Conservation (phyloP, 306 rosid genomes). For the Betula pendula region DNA sequence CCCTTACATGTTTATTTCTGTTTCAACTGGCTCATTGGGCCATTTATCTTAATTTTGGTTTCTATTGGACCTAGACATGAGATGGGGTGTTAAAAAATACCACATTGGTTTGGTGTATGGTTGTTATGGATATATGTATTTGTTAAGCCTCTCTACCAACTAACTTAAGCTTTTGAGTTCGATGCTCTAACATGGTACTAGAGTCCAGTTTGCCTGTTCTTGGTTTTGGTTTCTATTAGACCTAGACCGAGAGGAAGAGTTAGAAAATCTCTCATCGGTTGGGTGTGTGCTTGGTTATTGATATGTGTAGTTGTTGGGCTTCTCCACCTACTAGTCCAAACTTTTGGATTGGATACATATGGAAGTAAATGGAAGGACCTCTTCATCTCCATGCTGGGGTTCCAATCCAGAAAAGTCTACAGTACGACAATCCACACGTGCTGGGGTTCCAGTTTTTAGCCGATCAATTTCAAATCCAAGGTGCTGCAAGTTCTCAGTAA, state of each 20-base stretch:
- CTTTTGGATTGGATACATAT: conserved; percentile 29
- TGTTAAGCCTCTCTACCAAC: background rate
- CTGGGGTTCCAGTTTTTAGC: conserved; percentile 96
- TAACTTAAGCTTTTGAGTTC: background rate
- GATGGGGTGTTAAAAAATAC: background rate
- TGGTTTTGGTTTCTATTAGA: too few species aligned
- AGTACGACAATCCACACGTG: conserved; percentile 86
- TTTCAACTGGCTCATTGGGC: background rate
- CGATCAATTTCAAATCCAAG: conserved; percentile 92
- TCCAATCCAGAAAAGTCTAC: conserved; percentile 81
- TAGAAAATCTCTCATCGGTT: background rate
- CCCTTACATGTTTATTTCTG: background rate
- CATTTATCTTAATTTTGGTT: background rate
- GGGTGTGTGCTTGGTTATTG: background rate
- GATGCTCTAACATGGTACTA: background rate
- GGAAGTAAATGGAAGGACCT: conserved; percentile 75
- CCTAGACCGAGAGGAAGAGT: too few species aligned
- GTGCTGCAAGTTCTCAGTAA: conserved; percentile 82
- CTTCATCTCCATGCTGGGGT: conserved; percentile 93
- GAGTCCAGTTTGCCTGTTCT: background rate
- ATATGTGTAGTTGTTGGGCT: background rate
- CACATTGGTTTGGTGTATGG: background rate
- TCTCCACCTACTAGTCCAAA: background rate
- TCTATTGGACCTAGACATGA: background rate
- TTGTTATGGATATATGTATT: background rate